Base-by-base conservation (phyloP, 305 asterid genomes). In the Fraxinus albicans region DNA sequence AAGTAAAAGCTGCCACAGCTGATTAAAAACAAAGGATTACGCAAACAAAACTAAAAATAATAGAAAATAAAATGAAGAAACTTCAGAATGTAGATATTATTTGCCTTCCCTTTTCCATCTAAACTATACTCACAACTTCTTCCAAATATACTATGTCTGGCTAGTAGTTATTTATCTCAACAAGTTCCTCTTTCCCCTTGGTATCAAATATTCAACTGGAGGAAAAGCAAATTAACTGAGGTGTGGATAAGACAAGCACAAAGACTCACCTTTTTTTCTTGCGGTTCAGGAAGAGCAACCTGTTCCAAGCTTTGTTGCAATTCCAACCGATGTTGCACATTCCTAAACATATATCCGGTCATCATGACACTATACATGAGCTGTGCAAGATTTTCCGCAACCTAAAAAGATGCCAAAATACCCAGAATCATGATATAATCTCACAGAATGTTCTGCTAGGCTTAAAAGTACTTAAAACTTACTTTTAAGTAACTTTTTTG, bases 291-390 rank as follows among this genome's bases (percentile, higher is more conserved):
- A 84, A 95, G 99, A 58, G 98, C 97, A 88, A 85, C 97, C 79
- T 93, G 99, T 79, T 94, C 98, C 93, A 96, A 87, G 81, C 99
- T 96, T 80, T 96, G 98, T 79, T 96, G 99, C 93, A 96, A 87
- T 85, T 96, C 99, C 85, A 94, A 67, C 80, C 99, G 94, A 82
- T 90, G 91, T 81, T 96, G 95, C 34, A 97, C 98, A 88, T 96
- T 96, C 88, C 93, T 88, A 82, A 96, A 96, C 99, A 96, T 96
- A 83, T 96, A 96, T 80, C 99, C 99, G 81, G 99, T 95, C 99
- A 95, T 95, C 96, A 94, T 81, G 84, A 96, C 97, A 84, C 99
- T 94, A 81, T 93, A 94, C 99, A 95, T 95, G 79, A 95, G 93
- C 89, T 95, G 99, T 3, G 99, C 99, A 87, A 95, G 90, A 87